Evolutionary conservation across 331 rosid genomes (phyloP).

Genomic region (Cydonia oblonga): DNA sequence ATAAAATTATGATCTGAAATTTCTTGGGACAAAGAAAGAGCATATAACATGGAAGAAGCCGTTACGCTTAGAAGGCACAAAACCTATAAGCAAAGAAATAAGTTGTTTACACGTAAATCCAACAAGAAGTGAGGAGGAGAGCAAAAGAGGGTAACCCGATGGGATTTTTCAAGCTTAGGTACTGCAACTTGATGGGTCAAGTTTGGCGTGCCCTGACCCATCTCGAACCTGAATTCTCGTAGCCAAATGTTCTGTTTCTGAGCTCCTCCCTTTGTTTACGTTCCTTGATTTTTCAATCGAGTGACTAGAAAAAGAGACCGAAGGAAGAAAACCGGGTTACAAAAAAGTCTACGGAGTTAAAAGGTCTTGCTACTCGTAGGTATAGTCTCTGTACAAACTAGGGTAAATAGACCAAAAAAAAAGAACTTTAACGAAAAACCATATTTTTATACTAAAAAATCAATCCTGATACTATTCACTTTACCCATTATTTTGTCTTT

Average conservation of each 20-base stretch:
- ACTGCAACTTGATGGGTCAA: background rate
- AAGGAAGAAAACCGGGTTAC: background rate
- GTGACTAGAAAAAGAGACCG: background rate
- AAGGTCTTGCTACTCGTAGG: background rate
- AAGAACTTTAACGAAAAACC: too few relatives aligned
- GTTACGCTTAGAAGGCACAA: background rate
- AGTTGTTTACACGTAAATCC: slow-evolving; percentile 10
- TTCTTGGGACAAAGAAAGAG: background rate
- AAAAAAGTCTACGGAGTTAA: background rate
- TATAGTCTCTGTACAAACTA: background rate
- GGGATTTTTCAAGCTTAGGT: background rate
- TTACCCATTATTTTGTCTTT: too few relatives aligned
- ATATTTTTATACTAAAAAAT: too few relatives aligned
- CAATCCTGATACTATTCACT: too few relatives aligned
- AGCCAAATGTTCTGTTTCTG: too few relatives aligned
- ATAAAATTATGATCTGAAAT: background rate
- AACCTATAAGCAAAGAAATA: slow-evolving; percentile 17
- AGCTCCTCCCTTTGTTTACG: background rate
- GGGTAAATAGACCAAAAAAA: background rate
- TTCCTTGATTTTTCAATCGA: background rate
- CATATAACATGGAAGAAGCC: background rate
- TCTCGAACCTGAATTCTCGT: too few relatives aligned
- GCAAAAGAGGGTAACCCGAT: background rate
- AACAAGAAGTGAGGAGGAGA: background rate
- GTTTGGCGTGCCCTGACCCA: background rate